Evolutionary conservation across 257 asterid genomes (phyloP), one percentile per base, ranked within the genome.

Genomic region (Solanum tacnaense): DNA sequence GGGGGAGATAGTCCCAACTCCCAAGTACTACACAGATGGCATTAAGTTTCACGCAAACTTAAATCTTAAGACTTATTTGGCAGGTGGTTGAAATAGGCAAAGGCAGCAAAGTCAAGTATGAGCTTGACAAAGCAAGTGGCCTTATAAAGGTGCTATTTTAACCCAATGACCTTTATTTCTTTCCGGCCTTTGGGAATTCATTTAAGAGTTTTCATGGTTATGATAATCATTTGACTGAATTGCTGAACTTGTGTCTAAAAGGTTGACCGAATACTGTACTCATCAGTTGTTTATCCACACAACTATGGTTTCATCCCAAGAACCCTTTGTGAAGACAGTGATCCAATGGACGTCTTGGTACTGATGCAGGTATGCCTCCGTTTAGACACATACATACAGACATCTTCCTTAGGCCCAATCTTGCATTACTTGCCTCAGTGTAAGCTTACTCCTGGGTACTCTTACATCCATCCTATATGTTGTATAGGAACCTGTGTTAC

Each of bases 201-300:
- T 46, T 41, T 4, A 7, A 27, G 16, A 79, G 36, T 27, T 13
- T 79, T 46, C 39, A 79, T 0, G 31, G 25, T 44, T 27, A 44
- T 79, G 85, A 81, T 81, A 81, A 46, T 81, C 39, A 49, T 29
- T 81, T 0, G 4, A 3, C 29, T 18, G 5, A 49, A 29, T 81
- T 15, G 36, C 85, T 9, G 29, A 46, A 16, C 9, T 81, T 81
- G 68, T 27, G 41, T 31, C 31, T 56, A 35, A 34, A 93, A 96
- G 98, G 98, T 96, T 85, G 98, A 96, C 86, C 92, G 99, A 84
- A 87, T 96, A 85, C 96, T 96, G 7, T 96, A 96, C 94, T 96
- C 99, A 31, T 96, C 99, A 13, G 99, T 96, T 75, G 99, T 96
- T 25, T 96, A 95, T 92, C 98, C 98, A 71, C 99, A 95, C 92